phyloP scores from a whole-genome alignment of 352 stramenopile genomes.

The Phytophthora uliginosa region DNA sequence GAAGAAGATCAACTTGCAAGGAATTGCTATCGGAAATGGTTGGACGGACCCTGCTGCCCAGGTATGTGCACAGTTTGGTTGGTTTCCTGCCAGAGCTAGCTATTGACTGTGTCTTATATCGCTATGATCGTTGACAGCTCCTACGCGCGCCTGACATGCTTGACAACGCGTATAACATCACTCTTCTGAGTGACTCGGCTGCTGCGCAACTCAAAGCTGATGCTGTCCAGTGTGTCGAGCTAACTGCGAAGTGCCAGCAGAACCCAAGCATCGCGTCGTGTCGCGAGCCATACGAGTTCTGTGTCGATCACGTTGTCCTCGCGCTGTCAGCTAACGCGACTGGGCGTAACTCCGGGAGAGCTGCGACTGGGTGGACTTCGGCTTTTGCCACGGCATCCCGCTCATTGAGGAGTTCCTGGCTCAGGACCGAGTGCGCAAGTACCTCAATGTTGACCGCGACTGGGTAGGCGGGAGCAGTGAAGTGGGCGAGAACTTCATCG shows the following conservation, averaged over 20 bases:
- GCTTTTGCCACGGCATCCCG: constrained; percentile 52
- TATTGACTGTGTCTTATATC: not conserved
- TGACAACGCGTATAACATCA: constrained; percentile 66
- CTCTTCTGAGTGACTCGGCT: constrained; percentile 33
- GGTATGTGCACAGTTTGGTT: constrained; percentile 12
- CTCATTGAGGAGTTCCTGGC: constrained; percentile 64
- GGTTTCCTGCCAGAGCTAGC: not conserved
- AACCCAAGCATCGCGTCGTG: constrained; percentile 33
- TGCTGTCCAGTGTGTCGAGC: constrained; percentile 38
- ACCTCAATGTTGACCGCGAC: constrained; percentile 37
- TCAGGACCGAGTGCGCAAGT: constrained; percentile 30
- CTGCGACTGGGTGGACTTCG: constrained; percentile 45
- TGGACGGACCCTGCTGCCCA: constrained; percentile 39
- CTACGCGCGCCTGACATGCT: constrained; percentile 45
- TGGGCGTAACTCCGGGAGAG: constrained; percentile 54
- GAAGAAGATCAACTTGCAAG: constrained; percentile 50
- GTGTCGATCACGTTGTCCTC: constrained; percentile 35
- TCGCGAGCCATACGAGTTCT: constrained; percentile 38
- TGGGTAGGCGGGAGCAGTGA: constrained; percentile 70
- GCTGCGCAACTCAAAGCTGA: constrained; percentile 39
- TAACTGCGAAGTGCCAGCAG: constrained; percentile 42
- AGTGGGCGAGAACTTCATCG: constrained; percentile 90
- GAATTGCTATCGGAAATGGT: constrained; percentile 48
- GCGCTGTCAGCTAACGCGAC: constrained; percentile 32
- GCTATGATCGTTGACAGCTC: constrained; percentile 20